A percentile compares a stretch with the other conserved stretches of the same genome.
These are phyloP conservation scores for Vaucheria bursata DNA, from an alignment of 352 stramenopile species.

Conservation along the genomic window DNA sequence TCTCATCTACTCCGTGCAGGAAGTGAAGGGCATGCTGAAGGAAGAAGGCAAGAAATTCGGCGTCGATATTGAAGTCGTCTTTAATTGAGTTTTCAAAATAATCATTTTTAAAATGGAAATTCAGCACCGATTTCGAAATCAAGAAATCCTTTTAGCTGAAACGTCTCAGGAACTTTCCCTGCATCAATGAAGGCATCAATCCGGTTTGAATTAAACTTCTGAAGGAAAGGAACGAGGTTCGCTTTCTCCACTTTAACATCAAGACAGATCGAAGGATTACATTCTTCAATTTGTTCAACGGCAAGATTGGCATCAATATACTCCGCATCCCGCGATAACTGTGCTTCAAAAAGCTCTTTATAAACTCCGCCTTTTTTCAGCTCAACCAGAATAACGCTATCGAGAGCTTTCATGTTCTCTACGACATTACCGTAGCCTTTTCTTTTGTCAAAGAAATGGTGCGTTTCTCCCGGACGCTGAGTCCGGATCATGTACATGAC, in stretches of 20 bases:
- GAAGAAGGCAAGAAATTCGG: background rate
- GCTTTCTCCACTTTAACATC: background rate
- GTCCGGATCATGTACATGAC: background rate
- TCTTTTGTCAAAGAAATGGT: background rate
- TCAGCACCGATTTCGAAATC: background rate
- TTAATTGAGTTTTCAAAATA: background rate
- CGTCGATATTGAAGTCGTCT: background rate
- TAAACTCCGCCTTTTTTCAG: background rate
- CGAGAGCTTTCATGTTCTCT: background rate
- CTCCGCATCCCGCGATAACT: background rate
- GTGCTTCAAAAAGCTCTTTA: background rate
- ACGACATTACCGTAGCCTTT: background rate
- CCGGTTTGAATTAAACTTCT: no score
- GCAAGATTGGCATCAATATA: background rate
- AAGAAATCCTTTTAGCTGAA: background rate
- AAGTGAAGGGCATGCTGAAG: background rate
- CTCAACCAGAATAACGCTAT: background rate
- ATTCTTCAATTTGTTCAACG: background rate
- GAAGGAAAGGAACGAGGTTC: no score
- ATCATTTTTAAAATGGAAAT: background rate
- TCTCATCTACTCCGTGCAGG: background rate
- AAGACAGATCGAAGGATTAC: background rate
- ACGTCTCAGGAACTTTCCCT: background rate
- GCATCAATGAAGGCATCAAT: background rate
- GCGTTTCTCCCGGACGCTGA: background rate